phyloP scores from a whole-genome alignment of 2,329 filamentous ascomycete genomes.

The Diaporthe sp. region DNA sequence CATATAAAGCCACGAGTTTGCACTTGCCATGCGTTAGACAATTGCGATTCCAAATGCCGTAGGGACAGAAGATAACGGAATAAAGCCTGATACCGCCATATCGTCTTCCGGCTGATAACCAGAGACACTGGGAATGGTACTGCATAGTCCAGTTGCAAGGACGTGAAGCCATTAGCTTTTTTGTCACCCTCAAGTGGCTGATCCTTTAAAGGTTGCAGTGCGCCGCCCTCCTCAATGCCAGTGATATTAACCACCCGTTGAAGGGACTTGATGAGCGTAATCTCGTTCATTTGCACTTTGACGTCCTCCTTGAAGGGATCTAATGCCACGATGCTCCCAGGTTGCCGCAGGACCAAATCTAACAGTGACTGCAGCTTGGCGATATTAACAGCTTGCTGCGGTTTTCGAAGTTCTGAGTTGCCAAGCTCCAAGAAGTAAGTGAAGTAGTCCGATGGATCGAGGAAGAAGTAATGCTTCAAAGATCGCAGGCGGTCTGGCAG shows the following conservation, averaged over 20 bases:
- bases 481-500: constrained; percentile 89
- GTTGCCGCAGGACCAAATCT: constrained; percentile 96
- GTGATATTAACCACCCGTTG: constrained; percentile 98
- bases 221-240: constrained; percentile 91
- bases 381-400: constrained; percentile 88
- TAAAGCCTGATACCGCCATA: constrained; percentile 96
- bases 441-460: constrained; percentile 98
- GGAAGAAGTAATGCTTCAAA: constrained; percentile 98
- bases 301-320: constrained; percentile 99
- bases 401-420: constrained; percentile 89
- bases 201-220: constrained; percentile 78
- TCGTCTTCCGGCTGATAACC: constrained; percentile 94
- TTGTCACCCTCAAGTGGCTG: constrained; percentile 83
- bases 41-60: constrained; percentile 87
- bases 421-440: constrained; percentile 96
- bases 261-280: constrained; percentile 90
- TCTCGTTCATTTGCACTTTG: constrained; percentile 96
- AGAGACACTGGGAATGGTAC: constrained; percentile 96
- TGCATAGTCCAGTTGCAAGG: constrained; percentile 91
- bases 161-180: constrained; percentile 90
- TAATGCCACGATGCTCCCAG: constrained; percentile 91
- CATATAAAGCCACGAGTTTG: constrained; percentile 86
- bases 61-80: constrained; percentile 94
- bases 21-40: constrained; percentile 90
- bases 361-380: constrained; percentile 94